Evolutionary conservation across 1,284 basidiomycete genomes (phyloP).

Genomic region (Fomes fomentarius): DNA sequence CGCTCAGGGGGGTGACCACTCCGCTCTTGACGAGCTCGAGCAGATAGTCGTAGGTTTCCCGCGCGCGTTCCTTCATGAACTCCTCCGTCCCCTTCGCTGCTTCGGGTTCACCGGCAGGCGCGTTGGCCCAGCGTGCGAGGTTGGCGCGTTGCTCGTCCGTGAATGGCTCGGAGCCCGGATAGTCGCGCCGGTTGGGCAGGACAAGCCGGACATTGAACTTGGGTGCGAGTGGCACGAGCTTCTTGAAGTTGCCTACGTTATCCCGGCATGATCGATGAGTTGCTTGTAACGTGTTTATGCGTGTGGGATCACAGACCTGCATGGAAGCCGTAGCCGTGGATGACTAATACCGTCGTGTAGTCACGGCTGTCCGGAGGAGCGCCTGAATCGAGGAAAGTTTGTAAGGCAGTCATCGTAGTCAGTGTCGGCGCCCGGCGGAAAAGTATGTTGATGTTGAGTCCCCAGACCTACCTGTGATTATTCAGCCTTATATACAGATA

Average conservation of each 20-base stretch:
- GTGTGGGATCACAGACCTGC: slow-evolving; percentile 17
- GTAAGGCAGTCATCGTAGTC: neutral
- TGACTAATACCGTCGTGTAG: slow-evolving; percentile 29
- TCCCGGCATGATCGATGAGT: neutral
- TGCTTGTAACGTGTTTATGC: too few species aligned
- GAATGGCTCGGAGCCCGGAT: slow-evolving; percentile 12
- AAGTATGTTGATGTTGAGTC: too few species aligned
- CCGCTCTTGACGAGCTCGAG: slow-evolving; percentile 9
- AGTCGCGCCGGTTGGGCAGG: slow-evolving; percentile 13
- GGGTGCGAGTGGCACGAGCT: slow-evolving; percentile 8
- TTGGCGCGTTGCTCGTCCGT: slow-evolving; percentile 24
- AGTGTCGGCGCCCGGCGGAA: too few species aligned
- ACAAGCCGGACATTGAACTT: slow-evolving; percentile 7
- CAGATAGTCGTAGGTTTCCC: slow-evolving; percentile 17
- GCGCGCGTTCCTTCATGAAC: slow-evolving; percentile 10
- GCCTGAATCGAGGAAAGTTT: slow-evolving; percentile 14
- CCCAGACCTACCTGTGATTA: too few species aligned
- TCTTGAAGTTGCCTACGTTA: slow-evolving; percentile 10
- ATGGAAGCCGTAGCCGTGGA: slow-evolving; percentile 31
- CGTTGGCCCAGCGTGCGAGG: neutral
- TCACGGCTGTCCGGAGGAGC: slow-evolving; percentile 12
- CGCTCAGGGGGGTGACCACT: neutral
- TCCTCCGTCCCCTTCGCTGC: neutral
- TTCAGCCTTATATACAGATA: too few species aligned
- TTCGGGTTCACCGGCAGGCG: neutral